Evolutionary conservation across 768 basidiomycete genomes (phyloP).

Genomic region (Tulasnella sp.): DNA sequence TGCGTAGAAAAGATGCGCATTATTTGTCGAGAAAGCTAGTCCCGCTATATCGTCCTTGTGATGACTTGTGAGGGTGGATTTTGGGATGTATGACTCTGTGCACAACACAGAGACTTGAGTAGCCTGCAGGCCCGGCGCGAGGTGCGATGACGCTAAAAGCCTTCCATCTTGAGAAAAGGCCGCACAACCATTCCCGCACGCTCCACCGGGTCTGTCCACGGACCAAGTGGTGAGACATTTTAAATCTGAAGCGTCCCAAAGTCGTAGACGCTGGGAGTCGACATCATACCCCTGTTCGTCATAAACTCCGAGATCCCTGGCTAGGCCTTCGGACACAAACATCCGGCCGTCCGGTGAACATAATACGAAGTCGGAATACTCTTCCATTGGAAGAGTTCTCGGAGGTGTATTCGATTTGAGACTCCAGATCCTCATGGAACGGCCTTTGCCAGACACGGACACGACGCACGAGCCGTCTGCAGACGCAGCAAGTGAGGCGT

Average conservation of each 20-base stretch:
- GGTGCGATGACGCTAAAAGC: not conserved
- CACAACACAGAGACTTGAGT: not conserved
- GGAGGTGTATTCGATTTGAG: not conserved
- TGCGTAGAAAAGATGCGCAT: not conserved
- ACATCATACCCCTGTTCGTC: not conserved
- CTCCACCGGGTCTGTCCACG: not conserved
- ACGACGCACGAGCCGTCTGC: not conserved
- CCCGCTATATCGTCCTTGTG: not conserved
- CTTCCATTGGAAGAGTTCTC: not conserved
- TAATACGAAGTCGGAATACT: not conserved
- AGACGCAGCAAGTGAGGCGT: not conserved
- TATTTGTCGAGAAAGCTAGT: not conserved
- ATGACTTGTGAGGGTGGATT: not conserved
- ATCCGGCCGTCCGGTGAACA: not conserved
- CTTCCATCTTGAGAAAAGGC: not conserved
- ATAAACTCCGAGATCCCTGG: not conserved
- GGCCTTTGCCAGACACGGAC: not conserved
- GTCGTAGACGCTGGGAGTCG: not conserved
- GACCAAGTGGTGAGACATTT: not conserved
- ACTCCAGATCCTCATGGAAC: not conserved
- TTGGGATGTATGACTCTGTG: not conserved
- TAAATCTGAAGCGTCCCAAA: not conserved
- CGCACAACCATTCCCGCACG: not conserved
- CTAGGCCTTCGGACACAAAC: not conserved
- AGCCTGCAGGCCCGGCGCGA: not conserved